A percentile compares a stretch with the other conserved stretches of the same genome.
phyloP scores from a whole-genome alignment of 495 filamentous ascomycete genomes.

The Parachaetomium inaequale region DNA sequence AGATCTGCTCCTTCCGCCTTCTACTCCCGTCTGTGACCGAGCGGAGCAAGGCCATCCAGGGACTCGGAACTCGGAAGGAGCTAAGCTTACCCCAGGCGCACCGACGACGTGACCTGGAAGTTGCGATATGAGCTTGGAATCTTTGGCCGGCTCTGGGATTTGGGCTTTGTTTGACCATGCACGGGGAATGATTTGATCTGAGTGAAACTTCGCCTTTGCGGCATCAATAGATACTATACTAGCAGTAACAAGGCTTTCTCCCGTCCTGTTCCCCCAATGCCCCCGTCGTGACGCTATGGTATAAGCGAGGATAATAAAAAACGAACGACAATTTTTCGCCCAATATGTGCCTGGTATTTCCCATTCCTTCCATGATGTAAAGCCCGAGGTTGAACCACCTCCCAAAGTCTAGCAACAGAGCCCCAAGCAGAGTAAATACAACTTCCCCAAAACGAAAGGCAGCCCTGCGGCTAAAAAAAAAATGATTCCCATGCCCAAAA shows the following conservation, averaged over 20 bases:
- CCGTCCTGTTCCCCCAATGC: constrained; percentile 6
- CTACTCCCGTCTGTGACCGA: background rate
- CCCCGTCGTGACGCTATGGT: constrained; percentile 7
- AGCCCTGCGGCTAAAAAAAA: background rate
- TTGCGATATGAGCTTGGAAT: too few species aligned
- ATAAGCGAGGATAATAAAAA: background rate
- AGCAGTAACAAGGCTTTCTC: background rate
- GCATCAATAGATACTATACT: background rate
- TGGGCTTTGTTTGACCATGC: too few species aligned
- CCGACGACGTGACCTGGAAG: too few species aligned
- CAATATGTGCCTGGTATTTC: constrained; percentile 12
- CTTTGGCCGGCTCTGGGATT: too few species aligned
- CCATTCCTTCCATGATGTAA: background rate
- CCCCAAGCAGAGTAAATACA: constrained; percentile 8
- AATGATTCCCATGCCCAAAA: background rate
- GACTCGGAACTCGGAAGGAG: background rate
- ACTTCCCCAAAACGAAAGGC: background rate
- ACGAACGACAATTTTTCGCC: constrained; percentile 11
- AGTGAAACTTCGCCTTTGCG: background rate
- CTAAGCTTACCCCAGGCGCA: too few species aligned
- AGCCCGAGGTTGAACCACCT: background rate
- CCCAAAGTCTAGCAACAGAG: constrained; percentile 1
- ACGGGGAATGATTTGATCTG: background rate
- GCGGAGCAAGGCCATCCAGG: background rate
- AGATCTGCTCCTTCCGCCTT: background rate